Percentiles rank a stretch among this genome's conserved stretches.
phyloP scores from a whole-genome alignment of 2,329 filamentous ascomycete genomes.

The Neodidymelliopsis sp. region DNA sequence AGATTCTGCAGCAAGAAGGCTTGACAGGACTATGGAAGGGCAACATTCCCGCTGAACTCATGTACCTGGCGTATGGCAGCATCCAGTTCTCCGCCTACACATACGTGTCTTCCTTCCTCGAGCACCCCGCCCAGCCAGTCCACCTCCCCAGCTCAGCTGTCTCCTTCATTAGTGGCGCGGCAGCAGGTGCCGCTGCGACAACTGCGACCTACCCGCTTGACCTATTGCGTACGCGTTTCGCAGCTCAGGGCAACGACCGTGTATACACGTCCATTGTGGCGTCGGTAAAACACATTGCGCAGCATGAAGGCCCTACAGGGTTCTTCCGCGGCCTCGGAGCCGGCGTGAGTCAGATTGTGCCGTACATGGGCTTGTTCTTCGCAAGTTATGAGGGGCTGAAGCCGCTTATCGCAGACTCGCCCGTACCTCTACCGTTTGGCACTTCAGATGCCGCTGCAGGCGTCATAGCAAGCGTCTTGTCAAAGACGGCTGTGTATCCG shows the following conservation, averaged over 20 bases:
- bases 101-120: constrained; percentile 72
- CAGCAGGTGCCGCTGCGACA: constrained; percentile 83
- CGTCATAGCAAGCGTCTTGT: constrained; percentile 76
- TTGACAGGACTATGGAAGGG: constrained; percentile 93
- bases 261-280: constrained; percentile 77
- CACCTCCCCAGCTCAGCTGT: constrained; percentile 72
- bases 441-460: constrained; percentile 86
- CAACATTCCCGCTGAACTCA: constrained; percentile 91
- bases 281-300: constrained; percentile 75
- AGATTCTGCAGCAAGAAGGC: constrained; percentile 83
- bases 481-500: constrained; percentile 92
- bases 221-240: constrained; percentile 90
- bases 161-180: constrained; percentile 83
- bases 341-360: constrained; percentile 85
- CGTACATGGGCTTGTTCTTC: constrained; percentile 98
- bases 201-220: constrained; percentile 90
- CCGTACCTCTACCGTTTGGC: constrained; percentile 71
- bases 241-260: constrained; percentile 83
- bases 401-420: constrained; percentile 52
- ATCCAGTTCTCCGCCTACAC: constrained; percentile 92
- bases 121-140: constrained; percentile 54
- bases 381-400: constrained; percentile 80
- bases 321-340: constrained; percentile 90
- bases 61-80: constrained; percentile 91
- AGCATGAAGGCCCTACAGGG: constrained; percentile 76